Evolutionary conservation across 305 asterid genomes (phyloP), one percentile per base, ranked within the genome.

Genomic region (Ruellia speciosa): DNA sequence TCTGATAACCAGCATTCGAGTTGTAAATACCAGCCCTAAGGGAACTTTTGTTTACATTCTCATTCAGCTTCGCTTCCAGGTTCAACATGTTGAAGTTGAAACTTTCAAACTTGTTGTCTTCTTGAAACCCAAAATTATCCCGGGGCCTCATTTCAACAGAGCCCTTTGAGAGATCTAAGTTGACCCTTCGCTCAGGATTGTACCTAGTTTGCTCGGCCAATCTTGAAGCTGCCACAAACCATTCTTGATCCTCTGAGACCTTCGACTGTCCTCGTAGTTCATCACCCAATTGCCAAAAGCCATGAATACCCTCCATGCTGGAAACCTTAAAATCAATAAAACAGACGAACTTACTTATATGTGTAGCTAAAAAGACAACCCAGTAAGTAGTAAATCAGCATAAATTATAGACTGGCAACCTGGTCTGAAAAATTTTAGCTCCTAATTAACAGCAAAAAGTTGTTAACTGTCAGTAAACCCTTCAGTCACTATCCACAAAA

Each of bases 241-340:
- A 87, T 64, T 85, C 72, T 37, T 87, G 86, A 74, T 90, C 98
- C 76, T 90, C 95, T 0, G 92, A 65, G 33, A 75, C 90, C 70
- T 77, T 81, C 40, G 92, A 65, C 71, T 87, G 98, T 18, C 95
- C 95, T 63, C 98, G 92, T 50, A 90, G 92, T 62, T 83, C 94
- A 35, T 90, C 94, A 0, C 98, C 95, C 24, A 87, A 73, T 61
- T 87, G 98, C 95, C 98, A 90, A 73, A 78, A 90, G 87, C 86
- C 74, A 57, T 64, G 65, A 66, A 76, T 64, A 40, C 66, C 66
- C 75, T 85, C 95, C 95, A 87, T 87, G 53, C 70, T 79, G 69
- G 72, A 72, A 67, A 65, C 49, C 37, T 67, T 63, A 52, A 57
- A 65, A 18, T 57, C 13, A 53, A 17, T 12, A 31, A 7, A 12